Conservation (phyloP, 805 yeast genomes). For the Myxozyma neglecta region DNA sequence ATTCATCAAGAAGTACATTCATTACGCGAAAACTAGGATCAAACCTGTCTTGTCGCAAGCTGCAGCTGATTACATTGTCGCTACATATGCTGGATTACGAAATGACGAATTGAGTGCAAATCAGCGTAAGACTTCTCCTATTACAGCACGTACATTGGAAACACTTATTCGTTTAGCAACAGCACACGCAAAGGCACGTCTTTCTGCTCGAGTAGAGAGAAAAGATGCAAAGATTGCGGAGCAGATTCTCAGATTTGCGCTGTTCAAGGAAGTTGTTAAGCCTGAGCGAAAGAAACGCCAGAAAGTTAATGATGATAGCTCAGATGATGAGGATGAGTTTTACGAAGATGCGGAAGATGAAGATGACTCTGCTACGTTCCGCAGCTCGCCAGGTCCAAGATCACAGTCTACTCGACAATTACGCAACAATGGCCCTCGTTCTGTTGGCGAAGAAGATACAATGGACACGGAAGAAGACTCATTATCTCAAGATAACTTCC, state of each 20-base stretch:
- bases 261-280: constrained; percentile 69
- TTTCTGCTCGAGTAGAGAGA: constrained; percentile 69
- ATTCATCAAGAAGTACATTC: constrained; percentile 87
- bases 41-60: constrained; percentile 74
- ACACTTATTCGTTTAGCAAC: constrained; percentile 91
- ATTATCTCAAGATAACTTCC: constrained; percentile 18
- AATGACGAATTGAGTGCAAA: constrained; percentile 57
- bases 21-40: constrained; percentile 86
- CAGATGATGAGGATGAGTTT: constrained; percentile 35
- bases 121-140: constrained; percentile 75
- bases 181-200: constrained; percentile 95
- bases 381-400: constrained; percentile 25
- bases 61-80: constrained; percentile 80
- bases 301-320: constrained; percentile 42
- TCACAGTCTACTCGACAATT: constrained; percentile 2
- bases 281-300: constrained; percentile 39
- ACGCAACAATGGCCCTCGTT: not conserved
- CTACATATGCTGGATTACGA: constrained; percentile 75
- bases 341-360: constrained; percentile 33
- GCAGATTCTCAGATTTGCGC: constrained; percentile 76
- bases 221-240: constrained; percentile 86
- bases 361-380: constrained; percentile 6
- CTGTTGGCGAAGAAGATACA: not conserved
- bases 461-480: constrained; percentile 4
- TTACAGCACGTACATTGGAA: constrained; percentile 97